Evolutionary conservation across 805 yeast species (phyloP).

Genomic region (Clavispora carvajalis): DNA sequence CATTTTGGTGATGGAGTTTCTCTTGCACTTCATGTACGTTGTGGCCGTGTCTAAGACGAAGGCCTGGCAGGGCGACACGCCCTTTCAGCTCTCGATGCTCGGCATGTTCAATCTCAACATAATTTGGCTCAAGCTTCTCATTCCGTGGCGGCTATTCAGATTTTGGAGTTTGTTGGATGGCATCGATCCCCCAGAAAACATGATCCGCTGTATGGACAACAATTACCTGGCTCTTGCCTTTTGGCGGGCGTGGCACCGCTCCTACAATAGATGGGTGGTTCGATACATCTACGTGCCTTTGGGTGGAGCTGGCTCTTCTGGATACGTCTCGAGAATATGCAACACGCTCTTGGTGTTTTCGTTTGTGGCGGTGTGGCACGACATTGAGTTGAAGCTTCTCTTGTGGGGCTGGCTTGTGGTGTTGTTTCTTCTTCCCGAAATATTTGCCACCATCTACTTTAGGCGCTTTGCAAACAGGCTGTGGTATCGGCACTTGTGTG

Average conservation of each 20-base stretch:
- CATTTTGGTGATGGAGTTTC: constrained; percentile 79
- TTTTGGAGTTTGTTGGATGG: constrained; percentile 91
- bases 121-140: constrained; percentile 86
- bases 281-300: constrained; percentile 87
- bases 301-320: constrained; percentile 55
- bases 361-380: constrained; percentile 98
- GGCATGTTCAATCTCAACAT: constrained; percentile 86
- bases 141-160: constrained; percentile 95
- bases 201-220: constrained; percentile 93
- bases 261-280: constrained; percentile 84
- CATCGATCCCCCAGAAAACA: constrained; percentile 95
- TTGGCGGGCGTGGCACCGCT: constrained; percentile 99
- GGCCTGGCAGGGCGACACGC: constrained; percentile 87
- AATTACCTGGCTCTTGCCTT: constrained; percentile 91
- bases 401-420: constrained; percentile 97
- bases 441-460: constrained; percentile 49
- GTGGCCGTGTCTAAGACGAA: constrained; percentile 86
- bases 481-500: constrained; percentile 82
- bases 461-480: constrained; percentile 39
- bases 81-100: constrained; percentile 92
- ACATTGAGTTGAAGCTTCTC: constrained; percentile 77
- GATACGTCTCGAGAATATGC: constrained; percentile 49
- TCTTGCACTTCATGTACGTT: constrained; percentile 84
- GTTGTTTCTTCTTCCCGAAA: constrained; percentile 81
- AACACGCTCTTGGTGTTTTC: constrained; percentile 84